A percentile compares a stretch with the other conserved stretches of the same genome.
Evolutionary conservation across 345 rosid species (phyloP).

Genomic region (Syzygium aqueum): DNA sequence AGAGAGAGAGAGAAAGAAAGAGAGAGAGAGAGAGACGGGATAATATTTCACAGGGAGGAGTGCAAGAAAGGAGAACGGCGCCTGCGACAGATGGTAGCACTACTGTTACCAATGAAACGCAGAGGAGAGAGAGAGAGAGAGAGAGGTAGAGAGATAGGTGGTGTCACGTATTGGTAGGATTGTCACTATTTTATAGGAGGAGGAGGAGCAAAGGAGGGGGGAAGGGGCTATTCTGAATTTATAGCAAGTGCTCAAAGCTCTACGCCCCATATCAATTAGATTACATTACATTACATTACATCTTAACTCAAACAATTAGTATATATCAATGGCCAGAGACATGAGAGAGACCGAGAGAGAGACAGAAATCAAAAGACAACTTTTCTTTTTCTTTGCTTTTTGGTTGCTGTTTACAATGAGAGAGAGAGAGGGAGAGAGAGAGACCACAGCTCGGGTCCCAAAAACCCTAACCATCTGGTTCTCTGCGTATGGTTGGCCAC

Average conservation of each 20-base stretch:
- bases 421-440: not conserved
- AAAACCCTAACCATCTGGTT: slow-evolving; percentile 8
- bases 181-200: not conserved
- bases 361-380: not conserved
- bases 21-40: slow-evolving; percentile 12
- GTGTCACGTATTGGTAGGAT: not conserved
- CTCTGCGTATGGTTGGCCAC: not conserved
- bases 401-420: not conserved
- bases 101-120: slow-evolving; percentile 32
- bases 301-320: not conserved
- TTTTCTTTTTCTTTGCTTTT: not conserved
- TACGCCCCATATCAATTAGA: not conserved
- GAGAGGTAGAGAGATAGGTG: not conserved
- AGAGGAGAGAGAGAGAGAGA: not conserved
- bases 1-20: slow-evolving; percentile 14
- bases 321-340: not conserved
- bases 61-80: slow-evolving; percentile 34
- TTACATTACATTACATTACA: not conserved
- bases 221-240: not conserved
- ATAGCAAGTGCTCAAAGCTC: not conserved
- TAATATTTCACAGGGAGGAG: not conserved
- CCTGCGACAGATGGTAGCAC: slow-evolving; percentile 33
- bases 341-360: not conserved
- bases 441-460: not conserved
- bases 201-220: not conserved